These are phyloP conservation scores for Heterobasidion annosum DNA, from an alignment of 1,284 basidiomycete species.

Conservation along the genomic window DNA sequence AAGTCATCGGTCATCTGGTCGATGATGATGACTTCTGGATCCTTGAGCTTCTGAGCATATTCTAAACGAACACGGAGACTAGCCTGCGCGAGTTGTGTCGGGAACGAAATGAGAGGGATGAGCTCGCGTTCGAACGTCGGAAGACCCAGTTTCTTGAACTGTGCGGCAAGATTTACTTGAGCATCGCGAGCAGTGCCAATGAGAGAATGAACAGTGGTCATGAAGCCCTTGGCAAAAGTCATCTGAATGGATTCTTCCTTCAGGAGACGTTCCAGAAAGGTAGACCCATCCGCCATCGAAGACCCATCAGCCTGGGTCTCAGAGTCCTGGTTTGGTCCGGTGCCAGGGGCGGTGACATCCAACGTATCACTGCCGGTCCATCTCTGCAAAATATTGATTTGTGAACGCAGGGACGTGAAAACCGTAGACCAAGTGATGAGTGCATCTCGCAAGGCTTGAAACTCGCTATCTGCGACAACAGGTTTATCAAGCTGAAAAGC, in stretches of 20 bases:
- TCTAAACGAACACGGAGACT: conserved; percentile 85
- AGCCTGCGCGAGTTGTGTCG: conserved; percentile 90
- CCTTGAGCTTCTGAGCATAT: conserved; percentile 84
- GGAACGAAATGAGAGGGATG: conserved; percentile 91
- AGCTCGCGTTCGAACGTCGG: conserved; percentile 92
- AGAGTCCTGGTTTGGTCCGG: conserved; percentile 19
- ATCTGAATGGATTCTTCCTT: conserved; percentile 94
- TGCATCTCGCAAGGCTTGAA: conserved; percentile 76
- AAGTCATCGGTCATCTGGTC: conserved; percentile 96
- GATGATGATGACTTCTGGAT: conserved; percentile 86
- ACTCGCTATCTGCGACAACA: conserved; percentile 51
- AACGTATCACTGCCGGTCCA: conserved; percentile 93
- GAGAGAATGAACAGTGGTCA: conserved; percentile 81
- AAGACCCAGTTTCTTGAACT: conserved; percentile 80
- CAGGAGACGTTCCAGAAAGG: conserved; percentile 89
- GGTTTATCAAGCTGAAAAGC: conserved; percentile 78
- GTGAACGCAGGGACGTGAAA: conserved; percentile 68
- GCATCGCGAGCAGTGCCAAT: conserved; percentile 84
- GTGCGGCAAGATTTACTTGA: conserved; percentile 70
- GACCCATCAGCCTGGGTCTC: neutral
- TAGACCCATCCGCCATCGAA: conserved; percentile 45
- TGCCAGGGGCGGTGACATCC: conserved; percentile 75
- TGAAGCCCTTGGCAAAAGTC: conserved; percentile 90
- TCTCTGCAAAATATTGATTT: conserved; percentile 71
- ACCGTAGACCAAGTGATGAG: conserved; percentile 87